phyloP scores from a whole-genome alignment of 257 asterid genomes.

The Gentiana straminea region DNA sequence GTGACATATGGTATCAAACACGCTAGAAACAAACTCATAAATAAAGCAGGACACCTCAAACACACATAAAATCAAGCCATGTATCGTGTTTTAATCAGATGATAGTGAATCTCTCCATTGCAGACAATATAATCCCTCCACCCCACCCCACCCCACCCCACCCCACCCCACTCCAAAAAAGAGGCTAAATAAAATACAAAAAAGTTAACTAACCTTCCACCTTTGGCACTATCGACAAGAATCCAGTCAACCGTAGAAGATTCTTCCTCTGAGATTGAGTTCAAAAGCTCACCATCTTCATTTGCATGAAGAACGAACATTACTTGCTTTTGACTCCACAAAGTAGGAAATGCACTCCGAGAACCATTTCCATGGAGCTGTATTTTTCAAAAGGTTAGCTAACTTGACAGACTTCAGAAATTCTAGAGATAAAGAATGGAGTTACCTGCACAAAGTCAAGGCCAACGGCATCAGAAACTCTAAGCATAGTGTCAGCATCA shows the following conservation, averaged over 20 bases:
- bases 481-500: slow-evolving; percentile 60
- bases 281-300: slow-evolving; percentile 61
- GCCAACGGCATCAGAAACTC: slow-evolving; percentile 56
- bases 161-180: no score
- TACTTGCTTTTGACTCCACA: slow-evolving; percentile 42
- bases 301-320: slow-evolving; percentile 83
- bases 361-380: slow-evolving; percentile 94
- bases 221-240: slow-evolving; percentile 87
- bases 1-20: no score
- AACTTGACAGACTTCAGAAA: slow-evolving; percentile 7
- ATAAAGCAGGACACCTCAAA: no score
- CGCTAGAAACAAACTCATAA: no score
- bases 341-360: slow-evolving; percentile 48
- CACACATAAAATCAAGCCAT: no score
- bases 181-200: neutral
- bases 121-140: no score
- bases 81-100: no score
- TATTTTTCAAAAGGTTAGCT: slow-evolving; percentile 9
- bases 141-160: no score
- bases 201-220: slow-evolving; percentile 60
- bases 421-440: slow-evolving; percentile 6
- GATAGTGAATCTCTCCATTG: no score
- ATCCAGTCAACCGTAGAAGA: slow-evolving; percentile 78
- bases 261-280: slow-evolving; percentile 58
- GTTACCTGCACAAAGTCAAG: slow-evolving; percentile 87